phyloP scores from a whole-genome alignment of 257 asterid species.

The Solanum corneliomulleri region DNA sequence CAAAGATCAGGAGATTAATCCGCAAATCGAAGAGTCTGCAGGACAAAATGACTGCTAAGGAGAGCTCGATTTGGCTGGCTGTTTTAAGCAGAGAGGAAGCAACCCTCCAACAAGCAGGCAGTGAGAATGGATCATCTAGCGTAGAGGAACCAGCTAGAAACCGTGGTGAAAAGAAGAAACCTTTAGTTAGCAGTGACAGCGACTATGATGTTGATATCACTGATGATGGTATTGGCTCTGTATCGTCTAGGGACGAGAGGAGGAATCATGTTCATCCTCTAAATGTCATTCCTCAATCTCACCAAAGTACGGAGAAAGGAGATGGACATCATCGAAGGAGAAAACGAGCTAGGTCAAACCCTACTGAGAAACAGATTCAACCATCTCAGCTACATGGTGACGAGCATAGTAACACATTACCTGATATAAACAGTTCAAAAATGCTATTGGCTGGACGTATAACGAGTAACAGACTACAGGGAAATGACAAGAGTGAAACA shows the following conservation, averaged over 20 bases:
- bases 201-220: constrained; percentile 63
- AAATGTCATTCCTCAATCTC: constrained; percentile 6
- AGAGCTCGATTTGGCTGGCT: constrained; percentile 70
- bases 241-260: constrained; percentile 45
- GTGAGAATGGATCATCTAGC: constrained; percentile 68
- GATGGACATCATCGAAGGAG: constrained; percentile 18
- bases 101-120: constrained; percentile 35
- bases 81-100: constrained; percentile 71
- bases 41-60: constrained; percentile 93
- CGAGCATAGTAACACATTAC: constrained; percentile 15
- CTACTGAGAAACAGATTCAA: constrained; percentile 7
- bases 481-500: constrained; percentile 7
- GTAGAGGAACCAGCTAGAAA: constrained; percentile 40
- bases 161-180: constrained; percentile 40
- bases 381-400: constrained; percentile 21
- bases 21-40: constrained; percentile 73
- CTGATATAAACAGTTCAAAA: constrained; percentile 17
- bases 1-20: constrained; percentile 52
- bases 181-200: constrained; percentile 49
- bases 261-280: constrained; percentile 18
- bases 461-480: constrained; percentile 16
- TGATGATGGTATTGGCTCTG: constrained; percentile 42
- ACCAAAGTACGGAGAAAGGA: constrained; percentile 17
- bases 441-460: constrained; percentile 3
- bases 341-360: constrained; percentile 21